phyloP scores from a whole-genome alignment of 2,329 filamentous ascomycete species.

The Aureobasidium namibiae region DNA sequence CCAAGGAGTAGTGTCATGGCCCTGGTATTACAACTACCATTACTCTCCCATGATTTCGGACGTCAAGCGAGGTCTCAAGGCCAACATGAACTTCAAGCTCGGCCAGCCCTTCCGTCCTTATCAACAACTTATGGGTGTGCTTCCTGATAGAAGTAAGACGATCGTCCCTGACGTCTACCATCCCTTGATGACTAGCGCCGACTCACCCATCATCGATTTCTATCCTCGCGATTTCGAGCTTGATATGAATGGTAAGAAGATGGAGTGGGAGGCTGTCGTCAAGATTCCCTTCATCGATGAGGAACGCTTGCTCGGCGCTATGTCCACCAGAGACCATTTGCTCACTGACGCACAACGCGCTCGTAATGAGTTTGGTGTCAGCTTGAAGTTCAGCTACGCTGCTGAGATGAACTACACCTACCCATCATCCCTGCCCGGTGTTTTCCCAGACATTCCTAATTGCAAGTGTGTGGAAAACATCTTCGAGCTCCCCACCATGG shows the following conservation, averaged over 20 bases:
- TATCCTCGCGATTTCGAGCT: slow-evolving; percentile 95
- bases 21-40: slow-evolving; percentile 96
- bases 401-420: slow-evolving; percentile 71
- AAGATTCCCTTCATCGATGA: slow-evolving; percentile 99
- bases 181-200: slow-evolving; percentile 80
- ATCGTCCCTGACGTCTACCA: slow-evolving; percentile 87
- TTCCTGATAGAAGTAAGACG: slow-evolving; percentile 93
- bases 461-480: slow-evolving; percentile 95
- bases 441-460: slow-evolving; percentile 80
- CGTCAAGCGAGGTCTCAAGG: slow-evolving; percentile 77
- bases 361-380: slow-evolving; percentile 85
- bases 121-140: slow-evolving; percentile 95
- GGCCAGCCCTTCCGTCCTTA: slow-evolving; percentile 93
- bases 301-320: slow-evolving; percentile 71
- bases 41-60: slow-evolving; percentile 97
- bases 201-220: slow-evolving; percentile 94
- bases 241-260: slow-evolving; percentile 99
- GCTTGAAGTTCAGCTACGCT: slow-evolving; percentile 86
- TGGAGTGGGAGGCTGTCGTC: slow-evolving; percentile 98
- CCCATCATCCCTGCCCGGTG: slow-evolving; percentile 75
- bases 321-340: slow-evolving; percentile 72
- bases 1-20: slow-evolving; percentile 92
- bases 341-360: slow-evolving; percentile 70
- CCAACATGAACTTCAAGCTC: slow-evolving; percentile 83
- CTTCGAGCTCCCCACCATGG: slow-evolving; percentile 86